Evolutionary conservation across 2,329 filamentous ascomycete species (phyloP), one percentile per base, ranked within the genome.

Genomic region (Curvularia verruculosa): DNA sequence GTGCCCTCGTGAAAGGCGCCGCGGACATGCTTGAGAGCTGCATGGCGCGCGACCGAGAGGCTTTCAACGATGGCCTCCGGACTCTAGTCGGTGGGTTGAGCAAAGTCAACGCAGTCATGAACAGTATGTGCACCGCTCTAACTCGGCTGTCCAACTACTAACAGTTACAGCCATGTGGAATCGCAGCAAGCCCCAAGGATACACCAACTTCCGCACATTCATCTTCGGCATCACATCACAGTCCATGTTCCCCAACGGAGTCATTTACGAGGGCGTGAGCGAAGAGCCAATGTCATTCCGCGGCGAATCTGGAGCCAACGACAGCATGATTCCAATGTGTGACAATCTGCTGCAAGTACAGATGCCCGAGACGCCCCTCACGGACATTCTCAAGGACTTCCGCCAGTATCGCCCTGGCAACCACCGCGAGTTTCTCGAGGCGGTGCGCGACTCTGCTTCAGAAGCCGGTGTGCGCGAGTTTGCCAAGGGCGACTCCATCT

Each of bases 221-320:
- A 97, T 97, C 80, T 96, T 96, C 72, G 94, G 94, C 67, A 96
- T 97, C 77, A 96, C 92, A 1, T 89, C 86, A 46, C 93, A 97
- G 78, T 89, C 87, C 69, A 96, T 97, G 92, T 97, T 97, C 77
- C 93, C 93, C 8, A 82, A 93, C 61, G 94, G 94, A 8, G 94
- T 97, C 7, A 79, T 96, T 45, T 97, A 97, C 75, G 89, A 96
- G 74, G 92, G 92, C 8, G 85, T 94, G 59, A 88, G 88, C 63
- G 86, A 89, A 58, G 81, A 90, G 72, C 89, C 90, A 3, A 80
- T 92, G 75, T 88, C 85, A 54, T 97, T 97, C 84, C 88, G 94
- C 29, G 94, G 94, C 65, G 94, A 97, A 80, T 92, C 88, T 48
- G 94, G 94, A 41, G 94, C 94, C 65, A 97, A 97, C 74, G 94